Evolutionary conservation across 768 basidiomycete species (phyloP).

Genomic region (Dacryopinax primogenitus): DNA sequence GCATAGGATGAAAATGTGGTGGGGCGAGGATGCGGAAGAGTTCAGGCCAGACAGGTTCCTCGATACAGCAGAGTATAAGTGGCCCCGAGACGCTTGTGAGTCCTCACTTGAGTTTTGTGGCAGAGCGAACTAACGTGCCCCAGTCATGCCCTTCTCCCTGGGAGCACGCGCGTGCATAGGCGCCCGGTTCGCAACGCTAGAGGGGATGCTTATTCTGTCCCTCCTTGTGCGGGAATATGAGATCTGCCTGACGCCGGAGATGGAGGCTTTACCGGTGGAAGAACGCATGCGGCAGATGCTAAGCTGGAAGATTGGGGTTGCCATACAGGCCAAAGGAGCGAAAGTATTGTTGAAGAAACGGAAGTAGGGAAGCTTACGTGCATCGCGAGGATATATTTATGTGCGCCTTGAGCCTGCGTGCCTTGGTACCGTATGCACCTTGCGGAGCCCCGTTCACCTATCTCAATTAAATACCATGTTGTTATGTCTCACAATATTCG

Average conservation of each 20-base stretch:
- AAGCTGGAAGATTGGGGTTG: slow-evolving; percentile 30
- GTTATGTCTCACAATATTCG: too few relatives aligned
- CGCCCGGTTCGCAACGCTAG: slow-evolving; percentile 36
- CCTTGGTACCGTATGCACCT: neutral
- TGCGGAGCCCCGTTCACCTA: too few relatives aligned
- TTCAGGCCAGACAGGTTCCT: slow-evolving; percentile 42
- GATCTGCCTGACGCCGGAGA: slow-evolving; percentile 31
- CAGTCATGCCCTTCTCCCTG: slow-evolving; percentile 30
- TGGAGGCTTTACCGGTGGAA: slow-evolving; percentile 22
- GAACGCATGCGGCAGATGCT: slow-evolving; percentile 29
- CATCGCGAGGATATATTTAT: neutral
- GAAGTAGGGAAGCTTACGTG: neutral
- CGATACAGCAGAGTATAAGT: slow-evolving; percentile 37
- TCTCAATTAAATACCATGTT: too few relatives aligned
- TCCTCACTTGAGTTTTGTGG: neutral
- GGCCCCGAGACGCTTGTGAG: slow-evolving; percentile 42
- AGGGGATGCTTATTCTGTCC: slow-evolving; percentile 34
- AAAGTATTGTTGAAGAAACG: neutral
- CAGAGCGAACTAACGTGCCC: neutral
- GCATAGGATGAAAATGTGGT: slow-evolving; percentile 39
- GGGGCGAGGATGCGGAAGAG: slow-evolving; percentile 35
- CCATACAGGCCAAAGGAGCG: slow-evolving; percentile 17
- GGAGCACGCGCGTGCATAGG: slow-evolving; percentile 40
- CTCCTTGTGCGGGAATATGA: slow-evolving; percentile 34
- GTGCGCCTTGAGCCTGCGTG: neutral